Percentiles rank a stretch among this genome's conserved stretches.
Evolutionary conservation across 2,329 filamentous ascomycete species (phyloP).

Genomic region (Aureobasidium subglaciale): DNA sequence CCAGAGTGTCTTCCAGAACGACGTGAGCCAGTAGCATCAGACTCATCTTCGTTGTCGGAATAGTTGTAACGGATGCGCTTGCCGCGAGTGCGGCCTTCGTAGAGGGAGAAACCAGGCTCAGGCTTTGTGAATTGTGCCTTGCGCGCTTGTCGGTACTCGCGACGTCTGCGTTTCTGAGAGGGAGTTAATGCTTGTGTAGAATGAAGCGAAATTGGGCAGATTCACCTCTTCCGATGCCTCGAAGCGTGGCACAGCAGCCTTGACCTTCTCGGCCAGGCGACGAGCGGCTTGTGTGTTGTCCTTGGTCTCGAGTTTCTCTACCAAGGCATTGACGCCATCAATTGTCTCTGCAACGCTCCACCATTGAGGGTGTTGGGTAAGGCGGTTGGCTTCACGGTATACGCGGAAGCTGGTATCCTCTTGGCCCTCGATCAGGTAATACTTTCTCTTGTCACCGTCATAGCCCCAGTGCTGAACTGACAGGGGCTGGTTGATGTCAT

Average conservation of each 20-base stretch:
- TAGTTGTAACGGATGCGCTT: conserved; percentile 97
- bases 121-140: conserved; percentile 83
- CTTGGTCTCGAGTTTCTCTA: conserved; percentile 64
- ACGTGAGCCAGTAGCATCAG: conserved; percentile 59
- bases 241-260: conserved; percentile 75
- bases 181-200: conserved; percentile 16
- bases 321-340: conserved; percentile 70
- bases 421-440: conserved; percentile 87
- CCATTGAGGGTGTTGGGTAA: conserved; percentile 72
- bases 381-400: conserved; percentile 86
- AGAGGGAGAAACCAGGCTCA: conserved; percentile 83
- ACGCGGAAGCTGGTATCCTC: conserved; percentile 92
- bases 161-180: conserved; percentile 74
- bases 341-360: conserved; percentile 88
- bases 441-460: conserved; percentile 84
- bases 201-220: background rate
- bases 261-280: conserved; percentile 69
- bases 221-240: conserved; percentile 84
- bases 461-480: conserved; percentile 87
- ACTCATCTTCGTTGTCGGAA: conserved; percentile 77
- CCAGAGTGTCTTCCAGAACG: conserved; percentile 60
- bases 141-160: conserved; percentile 80
- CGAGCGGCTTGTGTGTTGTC: conserved; percentile 79
- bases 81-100: conserved; percentile 91
- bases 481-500: conserved; percentile 73